Conservation (phyloP, 441 rosid genomes). For the Eutrema salsugineum region DNA sequence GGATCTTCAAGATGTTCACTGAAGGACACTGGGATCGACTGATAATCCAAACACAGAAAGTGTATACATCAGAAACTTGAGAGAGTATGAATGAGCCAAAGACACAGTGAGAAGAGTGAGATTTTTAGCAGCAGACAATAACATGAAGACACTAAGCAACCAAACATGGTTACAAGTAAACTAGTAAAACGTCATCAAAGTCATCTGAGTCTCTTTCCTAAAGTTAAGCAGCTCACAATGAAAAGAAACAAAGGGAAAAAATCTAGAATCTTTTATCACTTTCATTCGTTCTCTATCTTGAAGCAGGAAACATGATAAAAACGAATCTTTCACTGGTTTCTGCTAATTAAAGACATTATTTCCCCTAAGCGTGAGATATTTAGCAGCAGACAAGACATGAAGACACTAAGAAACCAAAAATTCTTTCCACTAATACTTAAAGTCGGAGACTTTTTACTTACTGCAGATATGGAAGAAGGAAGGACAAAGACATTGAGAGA, state of each 20-base stretch:
- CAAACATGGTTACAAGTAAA: no score
- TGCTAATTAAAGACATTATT: not conserved
- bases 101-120: no score
- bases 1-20: constrained; percentile 9
- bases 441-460: not conserved
- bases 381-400: no score
- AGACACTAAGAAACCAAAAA: no score
- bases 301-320: not conserved
- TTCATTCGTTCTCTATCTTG: not conserved
- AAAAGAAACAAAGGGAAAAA: not conserved
- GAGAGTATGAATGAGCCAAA: no score
- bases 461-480: not conserved
- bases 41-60: not conserved
- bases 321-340: not conserved
- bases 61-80: not conserved
- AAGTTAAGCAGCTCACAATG: not conserved
- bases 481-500: not conserved
- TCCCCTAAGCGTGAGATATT: not conserved
- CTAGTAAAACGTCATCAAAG: not conserved
- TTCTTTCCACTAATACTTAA: no score
- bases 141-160: not conserved
- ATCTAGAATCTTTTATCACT: not conserved
- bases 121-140: not conserved
- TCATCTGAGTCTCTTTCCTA: not conserved
- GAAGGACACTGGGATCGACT: constrained; percentile 10